Conservation (phyloP, 2,329 filamentous ascomycete species). For the Trichothecium sympodiale region DNA sequence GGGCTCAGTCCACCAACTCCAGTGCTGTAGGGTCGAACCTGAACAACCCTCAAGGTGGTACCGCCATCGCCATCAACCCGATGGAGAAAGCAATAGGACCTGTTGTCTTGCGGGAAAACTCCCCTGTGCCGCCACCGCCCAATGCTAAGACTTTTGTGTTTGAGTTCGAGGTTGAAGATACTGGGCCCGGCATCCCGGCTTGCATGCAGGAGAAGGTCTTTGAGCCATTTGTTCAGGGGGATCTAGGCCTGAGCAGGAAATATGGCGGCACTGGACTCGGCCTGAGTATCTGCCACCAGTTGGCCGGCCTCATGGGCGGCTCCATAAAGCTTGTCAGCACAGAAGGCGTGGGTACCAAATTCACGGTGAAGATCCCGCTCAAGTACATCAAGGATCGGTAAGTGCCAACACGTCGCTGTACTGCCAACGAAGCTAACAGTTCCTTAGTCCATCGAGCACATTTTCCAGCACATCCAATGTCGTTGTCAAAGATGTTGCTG, state of each 20-base stretch:
- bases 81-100: conserved; percentile 42
- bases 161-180: conserved; percentile 83
- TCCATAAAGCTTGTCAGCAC: conserved; percentile 61
- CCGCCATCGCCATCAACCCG: conserved; percentile 52
- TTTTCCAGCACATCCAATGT: background rate
- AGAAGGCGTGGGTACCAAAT: conserved; percentile 64
- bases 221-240: conserved; percentile 91
- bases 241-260: conserved; percentile 78
- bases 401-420: conserved; percentile 1
- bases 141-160: conserved; percentile 60
- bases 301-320: conserved; percentile 75
- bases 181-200: conserved; percentile 73
- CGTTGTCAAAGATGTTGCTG: background rate
- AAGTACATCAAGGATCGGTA: conserved; percentile 58
- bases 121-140: conserved; percentile 47
- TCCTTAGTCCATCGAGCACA: background rate
- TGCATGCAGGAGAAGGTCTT: conserved; percentile 75
- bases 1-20: conserved; percentile 39
- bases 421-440: background rate
- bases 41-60: conserved; percentile 23
- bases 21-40: conserved; percentile 1
- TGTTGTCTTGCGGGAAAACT: conserved; percentile 39
- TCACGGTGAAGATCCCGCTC: conserved; percentile 73
- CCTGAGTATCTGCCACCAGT: conserved; percentile 78
- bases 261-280: conserved; percentile 83